These are phyloP conservation scores for Sugiyamaella japonica DNA, from an alignment of 1,139 yeast species.

Conservation along the genomic window DNA sequence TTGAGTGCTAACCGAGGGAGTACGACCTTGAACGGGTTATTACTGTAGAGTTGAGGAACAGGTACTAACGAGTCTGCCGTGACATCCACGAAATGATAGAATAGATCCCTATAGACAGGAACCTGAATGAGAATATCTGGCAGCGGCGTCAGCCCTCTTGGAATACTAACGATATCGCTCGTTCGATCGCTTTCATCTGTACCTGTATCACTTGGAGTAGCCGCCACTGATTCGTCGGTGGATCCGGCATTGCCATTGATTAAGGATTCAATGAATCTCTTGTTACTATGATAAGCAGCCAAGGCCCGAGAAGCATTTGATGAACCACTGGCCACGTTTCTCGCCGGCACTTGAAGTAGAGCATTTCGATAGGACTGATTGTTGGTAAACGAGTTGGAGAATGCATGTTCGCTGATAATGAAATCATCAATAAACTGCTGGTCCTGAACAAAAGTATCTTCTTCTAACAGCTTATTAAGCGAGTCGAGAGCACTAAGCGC, in stretches of 20 bases:
- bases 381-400: constrained; percentile 6
- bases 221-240: not conserved
- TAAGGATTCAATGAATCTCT: constrained; percentile 6
- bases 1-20: constrained; percentile 71
- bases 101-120: constrained; percentile 58
- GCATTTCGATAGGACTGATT: constrained; percentile 24
- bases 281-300: constrained; percentile 8
- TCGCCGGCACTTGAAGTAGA: constrained; percentile 26
- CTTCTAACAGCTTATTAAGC: constrained; percentile 12
- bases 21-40: constrained; percentile 66
- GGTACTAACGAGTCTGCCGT: constrained; percentile 69
- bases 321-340: constrained; percentile 15
- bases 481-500: constrained; percentile 10
- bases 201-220: constrained; percentile 18
- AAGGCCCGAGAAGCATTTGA: constrained; percentile 2
- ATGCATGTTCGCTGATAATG: constrained; percentile 23
- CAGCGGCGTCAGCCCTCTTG: constrained; percentile 53
- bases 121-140: constrained; percentile 60
- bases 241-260: constrained; percentile 13
- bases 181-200: constrained; percentile 16
- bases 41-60: constrained; percentile 57
- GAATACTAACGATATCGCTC: constrained; percentile 38
- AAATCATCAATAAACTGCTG: constrained; percentile 23
- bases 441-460: constrained; percentile 20
- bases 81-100: constrained; percentile 63